Conservation (phyloP, 148 eudicot species). For the Camellia sinensis region DNA sequence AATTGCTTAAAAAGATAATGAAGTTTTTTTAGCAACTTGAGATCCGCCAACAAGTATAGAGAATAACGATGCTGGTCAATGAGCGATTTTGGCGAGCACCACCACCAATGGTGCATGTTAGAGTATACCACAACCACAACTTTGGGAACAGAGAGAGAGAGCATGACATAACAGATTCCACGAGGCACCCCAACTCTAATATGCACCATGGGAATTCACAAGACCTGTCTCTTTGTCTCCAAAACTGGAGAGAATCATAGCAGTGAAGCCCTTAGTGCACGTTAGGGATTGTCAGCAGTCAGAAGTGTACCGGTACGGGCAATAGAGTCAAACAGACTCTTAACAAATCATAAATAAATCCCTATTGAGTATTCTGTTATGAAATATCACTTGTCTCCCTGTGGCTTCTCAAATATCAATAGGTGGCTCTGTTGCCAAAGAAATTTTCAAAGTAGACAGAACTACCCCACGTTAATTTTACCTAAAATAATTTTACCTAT, state of each 20-base stretch:
- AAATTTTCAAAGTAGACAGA: not conserved
- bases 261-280: slow-evolving; percentile 19
- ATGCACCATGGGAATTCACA: slow-evolving; percentile 49
- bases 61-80: slow-evolving; percentile 46
- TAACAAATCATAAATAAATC: not conserved
- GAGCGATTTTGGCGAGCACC: slow-evolving; percentile 21
- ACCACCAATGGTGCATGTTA: slow-evolving; percentile 34
- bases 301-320: slow-evolving; percentile 13
- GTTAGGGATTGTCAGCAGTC: slow-evolving; percentile 30
- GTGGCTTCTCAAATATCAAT: not conserved
- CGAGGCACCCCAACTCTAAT: slow-evolving; percentile 23
- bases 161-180: slow-evolving; percentile 25
- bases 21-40: slow-evolving; percentile 32
- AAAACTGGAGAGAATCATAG: slow-evolving; percentile 17
- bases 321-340: not conserved
- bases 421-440: not conserved
- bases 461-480: not conserved
- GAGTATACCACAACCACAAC: slow-evolving; percentile 10
- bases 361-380: not conserved
- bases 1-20: slow-evolving; percentile 19
- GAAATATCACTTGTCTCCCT: not conserved
- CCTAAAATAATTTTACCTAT: not conserved
- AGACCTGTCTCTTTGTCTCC: slow-evolving; percentile 44
- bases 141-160: slow-evolving; percentile 22
- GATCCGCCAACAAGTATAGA: slow-evolving; percentile 33